Evolutionary conservation across 805 yeast species (phyloP).

Genomic region (Candida awuae): DNA sequence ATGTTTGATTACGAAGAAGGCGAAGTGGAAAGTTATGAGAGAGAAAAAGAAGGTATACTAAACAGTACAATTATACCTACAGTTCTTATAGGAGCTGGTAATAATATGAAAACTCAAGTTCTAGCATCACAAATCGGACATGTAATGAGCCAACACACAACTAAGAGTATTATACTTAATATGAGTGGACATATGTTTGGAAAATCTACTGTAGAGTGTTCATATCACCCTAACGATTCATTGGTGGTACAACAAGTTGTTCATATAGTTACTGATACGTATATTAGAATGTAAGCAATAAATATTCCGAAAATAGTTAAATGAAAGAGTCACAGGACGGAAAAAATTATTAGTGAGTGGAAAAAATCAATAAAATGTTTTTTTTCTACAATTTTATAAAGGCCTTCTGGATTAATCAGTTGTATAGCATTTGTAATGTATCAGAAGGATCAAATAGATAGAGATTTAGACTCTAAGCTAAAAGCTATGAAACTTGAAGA

Average conservation of each 20-base stretch:
- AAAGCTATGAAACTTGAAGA: conserved; percentile 5
- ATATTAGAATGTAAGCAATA: not conserved
- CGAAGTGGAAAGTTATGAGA: conserved; percentile 9
- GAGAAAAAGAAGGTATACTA: conserved; percentile 28
- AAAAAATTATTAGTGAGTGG: too few relatives aligned
- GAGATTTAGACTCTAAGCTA: conserved; percentile 15
- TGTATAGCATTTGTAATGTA: conserved; percentile 12
- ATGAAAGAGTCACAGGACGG: too few relatives aligned
- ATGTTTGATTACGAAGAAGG: conserved; percentile 6
- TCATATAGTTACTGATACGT: conserved; percentile 3
- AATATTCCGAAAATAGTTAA: too few relatives aligned
- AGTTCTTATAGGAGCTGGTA: conserved; percentile 38
- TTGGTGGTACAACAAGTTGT: conserved; percentile 4
- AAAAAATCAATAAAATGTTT: too few relatives aligned
- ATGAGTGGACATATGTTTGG: conserved; percentile 41
- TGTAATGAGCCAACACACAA: conserved; percentile 27
- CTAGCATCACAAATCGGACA: conserved; percentile 43
- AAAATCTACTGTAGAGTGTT: not conserved
- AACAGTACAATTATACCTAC: conserved; percentile 17
- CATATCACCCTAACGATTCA: conserved; percentile 5
- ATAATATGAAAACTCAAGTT: conserved; percentile 38
- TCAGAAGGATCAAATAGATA: conserved; percentile 20
- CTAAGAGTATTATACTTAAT: conserved; percentile 36
- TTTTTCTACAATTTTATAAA: too few relatives aligned
- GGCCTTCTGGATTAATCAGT: too few relatives aligned